Evolutionary conservation across 345 rosid species (phyloP).

Genomic region (Tarenaya hassleriana): DNA sequence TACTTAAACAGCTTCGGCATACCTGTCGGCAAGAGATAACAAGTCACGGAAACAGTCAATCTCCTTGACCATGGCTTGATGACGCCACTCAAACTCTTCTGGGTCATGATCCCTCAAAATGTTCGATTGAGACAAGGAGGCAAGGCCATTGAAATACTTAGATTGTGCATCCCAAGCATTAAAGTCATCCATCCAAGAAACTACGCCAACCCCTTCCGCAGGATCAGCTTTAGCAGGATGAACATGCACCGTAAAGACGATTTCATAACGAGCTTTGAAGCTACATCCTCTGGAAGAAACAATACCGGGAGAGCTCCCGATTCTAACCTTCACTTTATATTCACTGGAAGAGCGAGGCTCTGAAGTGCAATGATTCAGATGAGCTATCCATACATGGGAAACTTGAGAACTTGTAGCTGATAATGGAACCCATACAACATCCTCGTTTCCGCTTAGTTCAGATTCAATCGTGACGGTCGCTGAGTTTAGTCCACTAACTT

Average conservation of each 20-base stretch:
- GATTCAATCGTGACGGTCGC: slow-evolving; percentile 44
- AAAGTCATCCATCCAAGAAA: slow-evolving; percentile 65
- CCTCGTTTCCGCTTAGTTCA: slow-evolving; percentile 29
- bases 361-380: not conserved
- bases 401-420: not conserved
- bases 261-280: slow-evolving; percentile 32
- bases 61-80: slow-evolving; percentile 46
- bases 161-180: slow-evolving; percentile 31
- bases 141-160: slow-evolving; percentile 29
- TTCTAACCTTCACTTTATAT: not conserved
- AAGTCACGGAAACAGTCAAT: slow-evolving; percentile 46
- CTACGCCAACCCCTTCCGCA: slow-evolving; percentile 25
- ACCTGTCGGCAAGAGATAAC: slow-evolving; percentile 52
- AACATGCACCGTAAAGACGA: slow-evolving; percentile 41
- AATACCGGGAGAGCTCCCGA: not conserved
- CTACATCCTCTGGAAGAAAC: slow-evolving; percentile 32
- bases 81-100: slow-evolving; percentile 47
- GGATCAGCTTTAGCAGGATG: slow-evolving; percentile 27
- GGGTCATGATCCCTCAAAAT: slow-evolving; percentile 29
- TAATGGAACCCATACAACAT: slow-evolving; percentile 23
- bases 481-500: slow-evolving; percentile 63
- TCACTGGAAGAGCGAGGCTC: no score
- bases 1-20: slow-evolving; percentile 19
- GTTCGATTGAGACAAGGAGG: slow-evolving; percentile 29
- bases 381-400: not conserved